These are phyloP conservation scores for Lasiosphaeriaceae sp. DNA, from an alignment of 495 filamentous ascomycete genomes.

Conservation along the genomic window DNA sequence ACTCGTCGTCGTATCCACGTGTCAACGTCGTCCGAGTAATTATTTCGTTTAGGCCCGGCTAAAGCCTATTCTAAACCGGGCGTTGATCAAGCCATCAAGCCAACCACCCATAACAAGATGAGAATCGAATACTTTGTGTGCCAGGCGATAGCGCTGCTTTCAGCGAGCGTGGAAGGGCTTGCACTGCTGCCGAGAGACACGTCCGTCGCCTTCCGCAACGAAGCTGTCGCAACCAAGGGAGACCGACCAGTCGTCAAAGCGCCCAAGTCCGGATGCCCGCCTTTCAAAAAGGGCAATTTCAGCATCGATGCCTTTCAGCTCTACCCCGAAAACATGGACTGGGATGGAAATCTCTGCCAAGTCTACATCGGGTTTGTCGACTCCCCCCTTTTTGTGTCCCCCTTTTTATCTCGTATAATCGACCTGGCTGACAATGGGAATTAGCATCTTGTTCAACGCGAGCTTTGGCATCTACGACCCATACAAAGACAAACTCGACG, in stretches of 20 bases:
- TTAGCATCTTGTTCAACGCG: conserved; percentile 18
- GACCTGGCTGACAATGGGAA: background rate
- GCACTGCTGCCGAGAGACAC: background rate
- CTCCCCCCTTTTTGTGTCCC: background rate
- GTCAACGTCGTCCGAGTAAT: no score
- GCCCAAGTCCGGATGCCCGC: conserved; percentile 16
- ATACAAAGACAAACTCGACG: conserved; percentile 23
- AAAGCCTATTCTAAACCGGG: no score
- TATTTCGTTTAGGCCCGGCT: no score
- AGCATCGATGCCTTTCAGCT: conserved; percentile 30
- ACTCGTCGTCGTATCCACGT: no score
- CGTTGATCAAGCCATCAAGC: no score
- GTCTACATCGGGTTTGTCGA: conserved; percentile 20
- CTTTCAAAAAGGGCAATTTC: conserved; percentile 27
- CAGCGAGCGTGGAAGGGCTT: background rate
- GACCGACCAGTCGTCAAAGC: background rate
- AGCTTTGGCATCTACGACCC: conserved; percentile 30
- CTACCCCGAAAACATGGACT: conserved; percentile 35
- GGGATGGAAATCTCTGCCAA: conserved; percentile 28
- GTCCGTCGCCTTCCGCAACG: background rate
- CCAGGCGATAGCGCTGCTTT: background rate
- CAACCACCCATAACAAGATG: no score
- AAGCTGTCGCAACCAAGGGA: background rate
- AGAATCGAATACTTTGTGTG: no score
- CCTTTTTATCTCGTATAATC: no score